A percentile compares a stretch with the other conserved stretches of the same genome.
Evolutionary conservation across 2,329 filamentous ascomycete species (phyloP).

Genomic region (Aspergillus cejpii): DNA sequence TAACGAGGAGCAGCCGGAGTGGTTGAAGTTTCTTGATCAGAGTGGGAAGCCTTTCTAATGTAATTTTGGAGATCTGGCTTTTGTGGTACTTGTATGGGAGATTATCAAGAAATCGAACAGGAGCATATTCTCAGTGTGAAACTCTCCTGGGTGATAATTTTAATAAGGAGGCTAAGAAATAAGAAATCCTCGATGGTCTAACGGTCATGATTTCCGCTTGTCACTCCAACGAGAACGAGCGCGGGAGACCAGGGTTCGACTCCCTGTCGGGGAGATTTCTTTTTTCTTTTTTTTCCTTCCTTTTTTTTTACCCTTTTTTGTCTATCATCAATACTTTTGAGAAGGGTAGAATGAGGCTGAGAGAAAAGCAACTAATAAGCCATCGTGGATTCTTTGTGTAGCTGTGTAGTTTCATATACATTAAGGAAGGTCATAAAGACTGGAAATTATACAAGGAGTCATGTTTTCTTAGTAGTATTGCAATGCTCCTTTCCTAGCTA

Average conservation of each 20-base stretch:
- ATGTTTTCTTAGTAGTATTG: too few relatives aligned
- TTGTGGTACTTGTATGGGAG: neutral
- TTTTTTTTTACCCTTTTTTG: neutral
- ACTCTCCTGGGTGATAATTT: too few relatives aligned
- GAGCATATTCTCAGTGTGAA: too few relatives aligned
- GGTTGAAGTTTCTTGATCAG: slow-evolving; percentile 2
- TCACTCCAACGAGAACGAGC: neutral
- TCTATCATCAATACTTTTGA: too few relatives aligned
- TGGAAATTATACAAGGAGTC: too few relatives aligned
- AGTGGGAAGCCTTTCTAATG: neutral
- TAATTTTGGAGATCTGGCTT: neutral
- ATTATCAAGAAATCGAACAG: neutral
- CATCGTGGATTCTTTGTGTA: too few relatives aligned
- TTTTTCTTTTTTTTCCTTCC: neutral
- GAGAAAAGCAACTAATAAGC: too few relatives aligned
- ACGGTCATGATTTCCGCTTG: slow-evolving; percentile 1
- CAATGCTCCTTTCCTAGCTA: too few relatives aligned
- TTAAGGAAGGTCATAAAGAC: too few relatives aligned
- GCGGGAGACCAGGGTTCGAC: slow-evolving; percentile 1
- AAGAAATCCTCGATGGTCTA: slow-evolving; percentile 7
- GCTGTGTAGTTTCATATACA: too few relatives aligned
- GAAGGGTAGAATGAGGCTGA: too few relatives aligned
- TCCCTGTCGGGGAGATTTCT: neutral
- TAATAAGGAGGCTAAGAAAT: neutral
- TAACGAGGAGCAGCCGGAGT: slow-evolving; percentile 5